A percentile compares a stretch with the other conserved stretches of the same genome.
phyloP scores from a whole-genome alignment of 2,329 filamentous ascomycete genomes.

The Tolypocladium album region DNA sequence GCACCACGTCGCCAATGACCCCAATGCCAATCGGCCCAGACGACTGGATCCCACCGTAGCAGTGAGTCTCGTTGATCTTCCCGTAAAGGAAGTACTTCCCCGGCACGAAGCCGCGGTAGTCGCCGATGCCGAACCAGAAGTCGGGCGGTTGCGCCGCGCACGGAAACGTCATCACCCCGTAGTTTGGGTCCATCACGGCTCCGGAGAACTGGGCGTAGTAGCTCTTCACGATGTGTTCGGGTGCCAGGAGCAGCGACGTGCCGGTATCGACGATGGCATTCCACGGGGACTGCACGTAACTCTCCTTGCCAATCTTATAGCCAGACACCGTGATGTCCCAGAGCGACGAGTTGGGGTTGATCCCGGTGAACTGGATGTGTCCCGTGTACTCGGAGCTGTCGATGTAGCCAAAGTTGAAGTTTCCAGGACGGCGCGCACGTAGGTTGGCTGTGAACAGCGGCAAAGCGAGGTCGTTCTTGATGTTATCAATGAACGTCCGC shows the following conservation, averaged over 20 bases:
- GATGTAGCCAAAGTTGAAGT: slow-evolving; percentile 36
- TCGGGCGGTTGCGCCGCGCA: slow-evolving; percentile 41
- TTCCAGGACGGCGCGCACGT: slow-evolving; percentile 18
- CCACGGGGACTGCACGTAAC: slow-evolving; percentile 19
- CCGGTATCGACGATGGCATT: slow-evolving; percentile 59
- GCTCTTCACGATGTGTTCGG: slow-evolving; percentile 36
- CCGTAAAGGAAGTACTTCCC: slow-evolving; percentile 28
- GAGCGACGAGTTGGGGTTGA: slow-evolving; percentile 43
- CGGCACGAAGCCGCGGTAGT: slow-evolving; percentile 22
- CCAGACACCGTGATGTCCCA: slow-evolving; percentile 50
- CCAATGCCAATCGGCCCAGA: slow-evolving; percentile 24
- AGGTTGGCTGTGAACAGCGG: slow-evolving; percentile 28
- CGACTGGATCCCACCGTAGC: slow-evolving; percentile 27
- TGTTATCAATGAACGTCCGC: slow-evolving; percentile 24
- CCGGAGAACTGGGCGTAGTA: slow-evolving; percentile 51
- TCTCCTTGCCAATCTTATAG: slow-evolving; percentile 36
- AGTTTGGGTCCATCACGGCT: slow-evolving; percentile 28
- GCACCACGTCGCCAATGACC: slow-evolving; percentile 28
- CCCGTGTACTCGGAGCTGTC: slow-evolving; percentile 47
- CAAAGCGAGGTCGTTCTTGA: slow-evolving; percentile 13
- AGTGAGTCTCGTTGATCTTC: slow-evolving; percentile 11
- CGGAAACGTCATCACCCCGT: slow-evolving; percentile 48
- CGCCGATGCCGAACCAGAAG: slow-evolving; percentile 23
- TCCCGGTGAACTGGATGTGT: slow-evolving; percentile 40
- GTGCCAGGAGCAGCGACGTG: slow-evolving; percentile 54